Conservation (phyloP, 345 rosid genomes). For the Cardiospermum halicacabum region DNA sequence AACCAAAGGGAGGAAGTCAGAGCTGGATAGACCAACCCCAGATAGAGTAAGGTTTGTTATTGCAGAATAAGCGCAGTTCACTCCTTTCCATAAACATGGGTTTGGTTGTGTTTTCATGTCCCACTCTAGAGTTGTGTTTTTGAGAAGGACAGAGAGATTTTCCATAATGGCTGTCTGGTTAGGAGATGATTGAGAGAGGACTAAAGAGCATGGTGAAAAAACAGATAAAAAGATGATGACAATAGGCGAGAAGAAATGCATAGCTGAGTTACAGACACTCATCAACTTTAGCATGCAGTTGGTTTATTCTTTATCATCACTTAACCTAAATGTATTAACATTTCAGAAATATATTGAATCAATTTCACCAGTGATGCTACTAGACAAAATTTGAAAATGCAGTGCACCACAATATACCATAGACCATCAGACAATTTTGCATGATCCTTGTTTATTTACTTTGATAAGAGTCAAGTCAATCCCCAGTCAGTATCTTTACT, state of each 20-base stretch:
- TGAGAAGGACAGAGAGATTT: conserved; percentile 26
- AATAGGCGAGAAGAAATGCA: conserved; percentile 1
- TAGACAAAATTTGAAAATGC: too few species aligned
- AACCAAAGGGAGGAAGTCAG: conserved; percentile 35
- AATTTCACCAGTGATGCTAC: too few species aligned
- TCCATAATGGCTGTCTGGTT: conserved; percentile 42
- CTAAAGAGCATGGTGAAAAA: conserved; percentile 14
- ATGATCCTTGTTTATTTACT: too few species aligned
- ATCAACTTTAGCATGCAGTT: too few species aligned
- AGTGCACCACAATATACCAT: too few species aligned
- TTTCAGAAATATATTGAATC: too few species aligned
- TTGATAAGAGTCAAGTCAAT: too few species aligned
- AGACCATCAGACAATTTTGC: too few species aligned
- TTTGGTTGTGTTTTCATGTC: conserved; percentile 23
- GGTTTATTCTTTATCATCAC: too few species aligned
- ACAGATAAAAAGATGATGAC: conserved; percentile 12
- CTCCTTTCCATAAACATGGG: conserved; percentile 58
- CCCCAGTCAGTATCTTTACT: too few species aligned
- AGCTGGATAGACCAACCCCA: conserved; percentile 30
- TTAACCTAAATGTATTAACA: too few species aligned
- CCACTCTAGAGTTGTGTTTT: conserved; percentile 32
- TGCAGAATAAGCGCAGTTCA: conserved; percentile 39
- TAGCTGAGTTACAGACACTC: neutral
- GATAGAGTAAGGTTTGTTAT: conserved; percentile 33
- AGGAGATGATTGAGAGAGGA: conserved; percentile 26